Conservation (phyloP, 2,329 filamentous ascomycete genomes). For the Teratosphaeria destructans region DNA sequence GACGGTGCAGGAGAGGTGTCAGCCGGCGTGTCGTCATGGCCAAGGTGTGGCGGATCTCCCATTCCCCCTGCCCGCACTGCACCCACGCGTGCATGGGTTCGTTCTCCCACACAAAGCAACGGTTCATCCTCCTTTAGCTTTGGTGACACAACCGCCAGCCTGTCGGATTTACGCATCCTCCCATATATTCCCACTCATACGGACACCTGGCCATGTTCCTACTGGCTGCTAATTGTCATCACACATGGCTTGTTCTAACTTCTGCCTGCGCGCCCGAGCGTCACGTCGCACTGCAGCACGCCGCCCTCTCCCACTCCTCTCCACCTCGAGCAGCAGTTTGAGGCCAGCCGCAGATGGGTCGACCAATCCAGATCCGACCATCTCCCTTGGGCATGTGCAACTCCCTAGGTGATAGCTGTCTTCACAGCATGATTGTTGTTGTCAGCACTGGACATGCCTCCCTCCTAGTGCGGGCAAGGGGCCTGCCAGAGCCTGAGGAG, state of each 20-base stretch:
- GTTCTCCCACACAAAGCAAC: constrained; percentile 2
- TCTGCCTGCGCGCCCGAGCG: neutral
- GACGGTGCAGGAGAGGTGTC: neutral
- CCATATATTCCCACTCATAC: neutral
- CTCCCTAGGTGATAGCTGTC: neutral
- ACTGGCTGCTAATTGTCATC: constrained; percentile 1
- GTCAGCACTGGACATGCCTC: neutral
- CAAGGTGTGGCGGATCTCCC: neutral
- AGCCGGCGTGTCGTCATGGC: neutral
- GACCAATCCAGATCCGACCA: neutral
- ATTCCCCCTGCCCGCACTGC: neutral
- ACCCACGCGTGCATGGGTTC: neutral
- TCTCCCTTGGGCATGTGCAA: neutral
- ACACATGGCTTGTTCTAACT: neutral
- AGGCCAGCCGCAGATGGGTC: neutral
- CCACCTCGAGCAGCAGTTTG: neutral
- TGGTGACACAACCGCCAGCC: constrained; percentile 1
- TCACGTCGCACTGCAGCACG: neutral
- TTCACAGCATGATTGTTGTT: neutral
- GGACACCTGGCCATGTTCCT: neutral
- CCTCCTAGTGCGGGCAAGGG: neutral
- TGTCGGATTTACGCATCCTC: neutral
- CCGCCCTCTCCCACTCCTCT: neutral
- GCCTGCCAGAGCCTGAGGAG: neutral
- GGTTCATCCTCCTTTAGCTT: neutral